These are phyloP conservation scores for Fusarium falciforme DNA, from an alignment of 2,329 filamentous ascomycete genomes.

Conservation along the genomic window DNA sequence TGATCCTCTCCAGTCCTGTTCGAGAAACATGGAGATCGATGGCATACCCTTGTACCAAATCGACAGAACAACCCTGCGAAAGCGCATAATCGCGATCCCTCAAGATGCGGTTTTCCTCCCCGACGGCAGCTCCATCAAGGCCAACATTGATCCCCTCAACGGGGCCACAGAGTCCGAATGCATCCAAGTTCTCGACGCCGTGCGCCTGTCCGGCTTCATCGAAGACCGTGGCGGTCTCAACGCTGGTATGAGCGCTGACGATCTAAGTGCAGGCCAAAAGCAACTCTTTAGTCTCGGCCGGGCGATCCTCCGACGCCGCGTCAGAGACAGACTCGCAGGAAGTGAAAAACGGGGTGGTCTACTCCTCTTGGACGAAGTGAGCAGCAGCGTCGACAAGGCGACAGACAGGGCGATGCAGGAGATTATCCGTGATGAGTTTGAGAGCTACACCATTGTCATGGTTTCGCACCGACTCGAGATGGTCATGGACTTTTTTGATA, in stretches of 20 bases:
- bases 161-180: constrained; percentile 49
- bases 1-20: constrained; percentile 48
- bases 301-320: constrained; percentile 60
- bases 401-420: constrained; percentile 57
- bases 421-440: constrained; percentile 55
- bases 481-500: constrained; percentile 63
- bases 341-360: constrained; percentile 42
- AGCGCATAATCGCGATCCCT: constrained; percentile 62
- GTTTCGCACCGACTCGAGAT: constrained; percentile 61
- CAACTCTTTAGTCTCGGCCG: constrained; percentile 73
- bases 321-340: constrained; percentile 25
- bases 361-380: constrained; percentile 57
- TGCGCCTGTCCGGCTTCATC: constrained; percentile 50
- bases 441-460: constrained; percentile 64
- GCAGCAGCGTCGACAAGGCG: constrained; percentile 54
- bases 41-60: constrained; percentile 50
- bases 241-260: constrained; percentile 56
- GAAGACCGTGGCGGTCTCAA: constrained; percentile 49
- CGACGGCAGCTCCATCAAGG: constrained; percentile 52
- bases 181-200: constrained; percentile 48
- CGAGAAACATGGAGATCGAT: constrained; percentile 56
- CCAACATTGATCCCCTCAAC: constrained; percentile 57
- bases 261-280: constrained; percentile 68
- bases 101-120: constrained; percentile 66
- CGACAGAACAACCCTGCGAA: constrained; percentile 56